Evolutionary conservation across 1,284 basidiomycete species (phyloP).

Genomic region (Cryptococcus sp.): DNA sequence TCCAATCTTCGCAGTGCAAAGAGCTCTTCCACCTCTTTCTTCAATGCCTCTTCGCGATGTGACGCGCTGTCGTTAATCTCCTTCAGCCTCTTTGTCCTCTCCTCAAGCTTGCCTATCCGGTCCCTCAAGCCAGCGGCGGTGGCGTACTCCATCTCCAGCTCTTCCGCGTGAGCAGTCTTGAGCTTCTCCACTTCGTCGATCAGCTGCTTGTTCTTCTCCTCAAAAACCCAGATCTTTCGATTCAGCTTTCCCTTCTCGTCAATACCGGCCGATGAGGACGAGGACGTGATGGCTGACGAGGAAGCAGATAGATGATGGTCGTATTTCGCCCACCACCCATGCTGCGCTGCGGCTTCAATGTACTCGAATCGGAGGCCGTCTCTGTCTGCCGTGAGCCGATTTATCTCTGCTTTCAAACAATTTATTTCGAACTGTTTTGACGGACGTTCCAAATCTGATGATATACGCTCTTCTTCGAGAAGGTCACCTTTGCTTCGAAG

Average conservation of each 20-base stretch:
- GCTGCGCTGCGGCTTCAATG: conserved; percentile 11
- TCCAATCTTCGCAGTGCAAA: neutral
- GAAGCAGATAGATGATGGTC: conserved; percentile 5
- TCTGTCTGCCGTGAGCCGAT: conserved; percentile 11
- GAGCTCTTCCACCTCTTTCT: conserved; percentile 4
- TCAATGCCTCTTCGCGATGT: neutral
- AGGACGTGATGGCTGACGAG: neutral
- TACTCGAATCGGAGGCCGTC: conserved; percentile 22
- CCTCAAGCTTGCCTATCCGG: conserved; percentile 12
- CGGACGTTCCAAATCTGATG: conserved; percentile 12
- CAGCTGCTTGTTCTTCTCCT: conserved; percentile 17
- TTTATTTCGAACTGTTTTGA: neutral
- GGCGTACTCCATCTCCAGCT: conserved; percentile 21
- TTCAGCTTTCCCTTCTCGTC: conserved; percentile 29
- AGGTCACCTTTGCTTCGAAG: conserved; percentile 7
- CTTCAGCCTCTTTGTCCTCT: neutral
- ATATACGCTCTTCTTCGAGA: conserved; percentile 15
- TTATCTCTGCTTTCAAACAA: conserved; percentile 7
- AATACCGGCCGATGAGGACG: conserved; percentile 4
- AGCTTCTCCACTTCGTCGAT: conserved; percentile 10
- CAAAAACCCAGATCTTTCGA: conserved; percentile 29
- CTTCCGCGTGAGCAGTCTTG: conserved; percentile 10
- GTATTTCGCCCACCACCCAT: conserved; percentile 9
- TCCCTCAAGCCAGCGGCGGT: conserved; percentile 26
- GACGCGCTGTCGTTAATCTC: neutral